Evolutionary conservation across 1,284 basidiomycete species (phyloP), one percentile per base, ranked within the genome.

Genomic region (Termitomyces sp.): DNA sequence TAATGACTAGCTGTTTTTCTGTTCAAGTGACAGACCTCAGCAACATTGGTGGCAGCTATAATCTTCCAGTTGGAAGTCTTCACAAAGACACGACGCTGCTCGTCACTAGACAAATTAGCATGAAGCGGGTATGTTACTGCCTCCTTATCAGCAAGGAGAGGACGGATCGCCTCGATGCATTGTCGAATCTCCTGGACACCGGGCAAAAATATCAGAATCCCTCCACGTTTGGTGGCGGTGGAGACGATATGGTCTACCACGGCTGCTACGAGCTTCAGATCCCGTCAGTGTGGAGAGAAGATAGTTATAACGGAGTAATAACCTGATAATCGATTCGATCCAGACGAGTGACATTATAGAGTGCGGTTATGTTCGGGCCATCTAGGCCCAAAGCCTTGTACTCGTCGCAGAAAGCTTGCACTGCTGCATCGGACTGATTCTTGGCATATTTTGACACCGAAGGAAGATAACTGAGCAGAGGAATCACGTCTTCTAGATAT

Each of bases 31-130:
- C 11, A 38, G 58, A 80, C 86, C 76, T 89, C 87, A 5, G 91
- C 91, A 24, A 97, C 91, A 61, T 97, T 97, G 7, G 94, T 97
- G 1, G 93, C 80, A 0, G 86, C 90, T 31, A 97, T 85, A 40
- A 97, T 81, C 68, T 97, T 97, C 77, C 93, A 87, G 53, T 76
- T 79, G 0, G 77, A 70, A 0, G 78, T 79, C 0, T 78, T 76
- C 8, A 75, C 72, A 64, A 97, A 97, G 0, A 95, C 90, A 5
- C 73, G 73, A 9, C 84, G 82, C 69, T 97, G 95, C 63, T 97
- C 94, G 14, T 87, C 83, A 40, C 77, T 87, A 0, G 91, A 86
- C 11, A 97, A 73, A 66, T 97, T 97, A 10, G 94, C 92, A 64
- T 97, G 95, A 1, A 97, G 79, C 0, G 94, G 90, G 38, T 94